Evolutionary conservation across 306 rosid species (phyloP).

Genomic region (Castanea mollissima): DNA sequence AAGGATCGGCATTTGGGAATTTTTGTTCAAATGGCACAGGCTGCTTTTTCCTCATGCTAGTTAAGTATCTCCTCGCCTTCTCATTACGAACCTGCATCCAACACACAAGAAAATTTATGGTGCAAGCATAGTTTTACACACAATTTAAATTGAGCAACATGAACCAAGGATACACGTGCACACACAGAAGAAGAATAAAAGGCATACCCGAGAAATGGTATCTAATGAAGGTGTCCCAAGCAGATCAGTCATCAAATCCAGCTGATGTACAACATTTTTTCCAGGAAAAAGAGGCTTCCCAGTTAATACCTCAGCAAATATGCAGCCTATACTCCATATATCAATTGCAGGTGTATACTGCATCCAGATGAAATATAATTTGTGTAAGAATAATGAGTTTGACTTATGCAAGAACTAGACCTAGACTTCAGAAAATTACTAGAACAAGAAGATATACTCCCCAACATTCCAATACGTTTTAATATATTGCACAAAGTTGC

Average conservation of each 20-base stretch:
- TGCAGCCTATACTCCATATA: slow-evolving; percentile 97
- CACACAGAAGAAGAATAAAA: not conserved
- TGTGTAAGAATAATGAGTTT: not conserved
- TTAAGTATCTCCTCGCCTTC: slow-evolving; percentile 91
- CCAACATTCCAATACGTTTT: not conserved
- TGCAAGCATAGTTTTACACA: not conserved
- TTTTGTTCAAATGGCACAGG: slow-evolving; percentile 70
- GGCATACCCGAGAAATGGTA: slow-evolving; percentile 72
- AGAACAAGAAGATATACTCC: not conserved
- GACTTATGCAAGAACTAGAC: not conserved
- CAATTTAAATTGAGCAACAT: slow-evolving; percentile 2
- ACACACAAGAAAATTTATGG: slow-evolving; percentile 7
- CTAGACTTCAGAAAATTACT: not conserved
- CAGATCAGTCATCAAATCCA: slow-evolving; percentile 92
- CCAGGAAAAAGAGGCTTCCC: slow-evolving; percentile 98
- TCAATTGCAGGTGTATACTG: slow-evolving; percentile 99
- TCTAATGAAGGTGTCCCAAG: slow-evolving; percentile 93
- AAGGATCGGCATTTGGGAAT: slow-evolving; percentile 86
- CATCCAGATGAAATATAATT: slow-evolving; percentile 16
- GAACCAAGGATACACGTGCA: not conserved
- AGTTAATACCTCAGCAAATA: slow-evolving; percentile 85
- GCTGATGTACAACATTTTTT: slow-evolving; percentile 93
- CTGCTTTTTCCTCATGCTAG: slow-evolving; percentile 88
- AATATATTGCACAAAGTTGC: no score
- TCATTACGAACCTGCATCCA: slow-evolving; percentile 81